A percentile compares a stretch with the other conserved stretches of the same genome.
These are phyloP conservation scores for Fusarium newnesense DNA, from an alignment of 2,329 filamentous ascomycete species.

Conservation along the genomic window DNA sequence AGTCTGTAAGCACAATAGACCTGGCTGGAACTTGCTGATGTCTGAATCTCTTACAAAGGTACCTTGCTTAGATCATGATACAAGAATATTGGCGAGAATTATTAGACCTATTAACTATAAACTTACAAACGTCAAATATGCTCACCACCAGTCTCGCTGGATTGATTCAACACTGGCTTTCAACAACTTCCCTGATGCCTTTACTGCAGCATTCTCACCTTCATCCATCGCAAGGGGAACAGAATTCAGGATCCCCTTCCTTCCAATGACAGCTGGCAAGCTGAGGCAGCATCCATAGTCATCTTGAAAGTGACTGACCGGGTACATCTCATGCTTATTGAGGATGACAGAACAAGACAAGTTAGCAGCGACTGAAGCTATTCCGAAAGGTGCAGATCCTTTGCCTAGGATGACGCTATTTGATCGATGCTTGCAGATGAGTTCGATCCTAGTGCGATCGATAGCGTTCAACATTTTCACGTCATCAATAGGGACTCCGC, in stretches of 20 bases:
- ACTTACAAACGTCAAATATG: background rate
- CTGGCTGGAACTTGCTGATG: background rate
- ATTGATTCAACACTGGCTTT: background rate
- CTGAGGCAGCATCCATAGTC: constrained; percentile 60
- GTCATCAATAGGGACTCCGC: constrained; percentile 26
- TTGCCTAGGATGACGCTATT: constrained; percentile 60
- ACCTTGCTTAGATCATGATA: background rate
- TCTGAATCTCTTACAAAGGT: background rate
- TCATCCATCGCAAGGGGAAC: background rate
- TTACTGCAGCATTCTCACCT: background rate
- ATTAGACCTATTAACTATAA: background rate
- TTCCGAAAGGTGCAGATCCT: constrained; percentile 62
- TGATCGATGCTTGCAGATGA: constrained; percentile 59
- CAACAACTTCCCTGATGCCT: constrained; percentile 2
- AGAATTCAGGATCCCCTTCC: constrained; percentile 52
- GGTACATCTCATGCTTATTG: constrained; percentile 58
- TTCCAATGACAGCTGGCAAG: constrained; percentile 60
- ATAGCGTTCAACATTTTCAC: constrained; percentile 11
- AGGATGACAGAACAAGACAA: constrained; percentile 63
- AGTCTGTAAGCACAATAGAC: too few species aligned
- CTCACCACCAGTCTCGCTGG: background rate
- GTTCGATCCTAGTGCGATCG: constrained; percentile 43
- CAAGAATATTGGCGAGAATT: fast-evolving
- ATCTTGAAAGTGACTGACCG: constrained; percentile 60
- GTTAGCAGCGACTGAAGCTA: constrained; percentile 57